Percentiles rank a stretch among this genome's conserved stretches.
phyloP scores from a whole-genome alignment of 1,284 basidiomycete species.

The Trametes hirsuta region DNA sequence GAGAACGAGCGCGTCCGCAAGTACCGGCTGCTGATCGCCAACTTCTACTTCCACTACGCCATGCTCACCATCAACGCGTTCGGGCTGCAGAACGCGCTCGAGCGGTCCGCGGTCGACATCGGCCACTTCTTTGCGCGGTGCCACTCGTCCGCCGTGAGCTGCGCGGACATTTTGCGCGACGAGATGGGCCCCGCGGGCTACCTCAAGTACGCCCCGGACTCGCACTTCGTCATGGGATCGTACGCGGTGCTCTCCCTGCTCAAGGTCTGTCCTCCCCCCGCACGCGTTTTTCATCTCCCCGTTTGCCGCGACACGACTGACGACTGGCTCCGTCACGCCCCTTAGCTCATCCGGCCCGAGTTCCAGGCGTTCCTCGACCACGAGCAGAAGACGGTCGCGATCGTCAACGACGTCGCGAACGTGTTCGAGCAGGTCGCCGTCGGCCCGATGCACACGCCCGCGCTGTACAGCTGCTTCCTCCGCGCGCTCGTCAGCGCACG shows the following conservation, averaged over 20 bases:
- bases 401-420: constrained; percentile 83
- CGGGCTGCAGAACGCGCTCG: constrained; percentile 91
- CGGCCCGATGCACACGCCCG: constrained; percentile 80
- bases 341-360: constrained; percentile 79
- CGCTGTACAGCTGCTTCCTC: constrained; percentile 86
- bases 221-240: constrained; percentile 88
- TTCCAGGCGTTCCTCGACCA: constrained; percentile 79
- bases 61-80: constrained; percentile 92
- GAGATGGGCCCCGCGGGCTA: constrained; percentile 76
- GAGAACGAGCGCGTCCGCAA: constrained; percentile 35
- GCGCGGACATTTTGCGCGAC: constrained; percentile 74
- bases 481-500: constrained; percentile 75
- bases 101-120: constrained; percentile 73
- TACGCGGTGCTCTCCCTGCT: constrained; percentile 88
- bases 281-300: background rate
- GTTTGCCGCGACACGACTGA: background rate
- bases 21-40: constrained; percentile 59
- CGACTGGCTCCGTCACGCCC: background rate
- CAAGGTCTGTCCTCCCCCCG: constrained; percentile 60
- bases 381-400: constrained; percentile 69
- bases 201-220: constrained; percentile 87
- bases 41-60: constrained; percentile 86
- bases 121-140: constrained; percentile 88
- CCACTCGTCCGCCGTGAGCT: constrained; percentile 74
- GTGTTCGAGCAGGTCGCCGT: constrained; percentile 76